phyloP scores from a whole-genome alignment of 2,329 filamentous ascomycete species.

The Coniella vitis region DNA sequence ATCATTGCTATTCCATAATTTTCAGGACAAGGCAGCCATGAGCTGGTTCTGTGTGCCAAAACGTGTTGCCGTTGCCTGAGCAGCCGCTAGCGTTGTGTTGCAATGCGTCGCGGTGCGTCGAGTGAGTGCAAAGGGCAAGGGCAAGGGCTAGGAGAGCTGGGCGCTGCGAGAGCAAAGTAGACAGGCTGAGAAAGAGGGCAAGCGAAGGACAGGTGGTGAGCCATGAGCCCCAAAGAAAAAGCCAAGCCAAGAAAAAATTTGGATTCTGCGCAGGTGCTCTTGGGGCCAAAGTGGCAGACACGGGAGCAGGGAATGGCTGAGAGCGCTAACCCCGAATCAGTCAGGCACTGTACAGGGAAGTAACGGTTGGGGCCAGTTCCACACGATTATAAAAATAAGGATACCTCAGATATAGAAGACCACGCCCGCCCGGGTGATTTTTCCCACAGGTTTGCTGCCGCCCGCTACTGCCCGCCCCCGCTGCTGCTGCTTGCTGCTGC shows the following conservation, averaged over 20 bases:
- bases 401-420: constrained; percentile 15
- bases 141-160: not conserved
- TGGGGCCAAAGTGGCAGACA: constrained; percentile 10
- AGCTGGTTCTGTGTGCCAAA: too few species aligned
- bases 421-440: constrained; percentile 14
- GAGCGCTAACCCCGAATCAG: constrained; percentile 12
- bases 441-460: constrained; percentile 11
- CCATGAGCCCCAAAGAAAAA: not conserved
- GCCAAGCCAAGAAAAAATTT: constrained; percentile 15
- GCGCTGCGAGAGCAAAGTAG: not conserved
- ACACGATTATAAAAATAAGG: constrained; percentile 16
- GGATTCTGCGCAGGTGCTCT: constrained; percentile 1
- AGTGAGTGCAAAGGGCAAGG: not conserved
- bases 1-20: too few species aligned
- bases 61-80: too few species aligned
- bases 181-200: not conserved
- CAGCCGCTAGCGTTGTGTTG: too few species aligned
- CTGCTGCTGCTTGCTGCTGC: not conserved
- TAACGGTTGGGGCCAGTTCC: constrained; percentile 10
- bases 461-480: not conserved
- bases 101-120: too few species aligned
- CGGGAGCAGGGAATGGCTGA: constrained; percentile 13
- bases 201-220: not conserved
- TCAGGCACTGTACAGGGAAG: constrained; percentile 6
- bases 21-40: too few species aligned